These are phyloP conservation scores for Daedaleopsis nitida DNA, from an alignment of 768 basidiomycete species.

Conservation along the genomic window DNA sequence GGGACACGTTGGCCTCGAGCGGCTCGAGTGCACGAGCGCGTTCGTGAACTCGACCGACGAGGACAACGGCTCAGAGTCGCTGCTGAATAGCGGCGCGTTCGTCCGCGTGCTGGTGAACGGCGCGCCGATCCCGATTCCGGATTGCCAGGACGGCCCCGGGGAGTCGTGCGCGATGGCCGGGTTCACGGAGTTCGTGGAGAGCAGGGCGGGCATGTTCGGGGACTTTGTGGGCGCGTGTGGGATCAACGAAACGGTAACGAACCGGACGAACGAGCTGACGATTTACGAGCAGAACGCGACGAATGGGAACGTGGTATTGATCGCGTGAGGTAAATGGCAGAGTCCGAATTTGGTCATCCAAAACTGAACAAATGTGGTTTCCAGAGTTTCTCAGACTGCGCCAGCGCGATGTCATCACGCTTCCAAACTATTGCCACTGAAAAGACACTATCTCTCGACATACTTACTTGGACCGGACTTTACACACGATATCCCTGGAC, in stretches of 20 bases:
- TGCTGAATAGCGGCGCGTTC: conserved; percentile 5
- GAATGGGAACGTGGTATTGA: neutral
- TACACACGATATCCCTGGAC: too few relatives aligned
- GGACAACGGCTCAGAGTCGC: conserved; percentile 5
- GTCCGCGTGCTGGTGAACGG: conserved; percentile 19
- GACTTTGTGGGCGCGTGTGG: conserved; percentile 19
- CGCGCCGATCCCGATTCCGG: conserved; percentile 18
- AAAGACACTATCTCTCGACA: too few relatives aligned
- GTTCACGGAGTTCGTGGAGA: conserved; percentile 10
- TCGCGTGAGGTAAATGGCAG: neutral
- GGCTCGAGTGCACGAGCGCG: conserved; percentile 13
- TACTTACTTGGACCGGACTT: too few relatives aligned
- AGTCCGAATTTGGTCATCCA: too few relatives aligned
- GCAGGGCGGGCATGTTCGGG: conserved; percentile 11
- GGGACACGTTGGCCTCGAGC: conserved; percentile 19
- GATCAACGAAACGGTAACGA: conserved; percentile 17
- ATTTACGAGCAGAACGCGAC: conserved; percentile 7
- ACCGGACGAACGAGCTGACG: conserved; percentile 15
- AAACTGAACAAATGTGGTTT: too few relatives aligned
- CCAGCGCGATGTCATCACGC: too few relatives aligned
- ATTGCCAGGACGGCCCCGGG: conserved; percentile 17
- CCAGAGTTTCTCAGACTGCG: too few relatives aligned
- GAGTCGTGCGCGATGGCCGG: conserved; percentile 14
- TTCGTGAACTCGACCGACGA: neutral
- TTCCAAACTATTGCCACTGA: too few relatives aligned